Evolutionary conservation across 331 rosid genomes (phyloP), one percentile per base, ranked within the genome.

Genomic region (Stylosanthes scabra): DNA sequence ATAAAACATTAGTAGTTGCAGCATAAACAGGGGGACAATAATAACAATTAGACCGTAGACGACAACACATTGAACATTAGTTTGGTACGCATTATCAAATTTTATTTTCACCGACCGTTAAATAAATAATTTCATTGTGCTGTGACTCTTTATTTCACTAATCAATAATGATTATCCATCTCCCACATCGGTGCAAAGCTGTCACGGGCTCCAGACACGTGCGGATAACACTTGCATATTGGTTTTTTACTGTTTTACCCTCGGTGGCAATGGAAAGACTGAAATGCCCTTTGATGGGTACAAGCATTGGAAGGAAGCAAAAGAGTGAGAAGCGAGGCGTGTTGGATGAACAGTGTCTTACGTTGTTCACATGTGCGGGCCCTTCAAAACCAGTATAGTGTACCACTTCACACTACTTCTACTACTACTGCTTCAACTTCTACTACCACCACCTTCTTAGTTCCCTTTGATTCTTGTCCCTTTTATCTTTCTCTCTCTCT

Each of bases 311-410:
- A 20, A 51, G 46, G 70, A 20, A 51, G 63, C 15, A 37, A 42
- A 62, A 11, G 60, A 4, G 9, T 8, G 29, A 44, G 14, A 3
- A 14, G 10, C 11, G 7, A n/a, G 9, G 61, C 56, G 58, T 64
- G 71, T 74, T 28, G 2, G 10, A 9, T 54, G 79, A 74, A 74
- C 66, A 64, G 66, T 44, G 11, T 42, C 59, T 3, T 74, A n/a
- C 49, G 47, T 54, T 44, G 63, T 65, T 66, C 78, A 72, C 83
- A 78, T 66, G 83, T 44, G 62, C 2, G 70, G 78, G 51, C 79
- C 78, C 79, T 42, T 39, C 74, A 69, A 39, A 63, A 57, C 60
- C 25, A 39, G 50, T 39, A 5, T 7, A n/a, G 55, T 50, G 55
- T 50, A 50, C 8, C 11, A 15, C 27, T 14, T 25, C 58, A 52